Base-by-base conservation (phyloP, 78 protist genomes). In the Protostelium mycophagum region DNA sequence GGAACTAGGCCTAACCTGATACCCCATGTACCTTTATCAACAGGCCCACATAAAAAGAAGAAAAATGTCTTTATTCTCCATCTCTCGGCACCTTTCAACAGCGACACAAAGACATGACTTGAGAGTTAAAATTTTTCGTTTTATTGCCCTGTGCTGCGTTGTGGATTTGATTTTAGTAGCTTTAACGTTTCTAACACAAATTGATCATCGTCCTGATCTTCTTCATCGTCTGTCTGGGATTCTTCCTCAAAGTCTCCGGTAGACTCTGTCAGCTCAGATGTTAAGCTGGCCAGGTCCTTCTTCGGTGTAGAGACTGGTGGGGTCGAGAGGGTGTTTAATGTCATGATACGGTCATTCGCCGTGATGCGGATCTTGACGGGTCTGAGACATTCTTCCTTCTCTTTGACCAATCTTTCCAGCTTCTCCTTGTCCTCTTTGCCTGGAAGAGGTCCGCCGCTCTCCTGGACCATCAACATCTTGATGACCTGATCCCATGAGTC, bases 281-380 rank as follows among this genome's bases (percentile, higher is more conserved):
- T 51, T 16, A 25, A 5, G 5, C 16, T 16, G 5, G 73, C 73
- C n/a, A n/a, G n/a, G n/a, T n/a, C n/a, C n/a, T n/a, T n/a, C n/a
- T n/a, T n/a, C n/a, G n/a, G n/a, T n/a, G n/a, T n/a, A n/a, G n/a
- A n/a, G n/a, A n/a, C n/a, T 16, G 73, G 73, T 5, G 73, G 73
- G 5, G 73, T 16, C 31, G 31, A 25, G 31, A 16, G 73, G 5
- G 73, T 51, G 73, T 51, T 51, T 16, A 51, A 25, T 5, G 31
- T 51, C 31, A 51, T 51, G 73, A 51, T 51, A 16, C 73, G 73
- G 16, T 51, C 73, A 16, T 51, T 51, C 31, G 73, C 94, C 38
- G 95, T 93, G 31, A 93, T 93, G 38, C 95, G 51, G 38, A 93
- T 93, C 89, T 90, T 93, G n/a, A 93, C 95, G 34, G 95, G 95